Evolutionary conservation across 768 basidiomycete species (phyloP).

Genomic region (Lactarius indigo): DNA sequence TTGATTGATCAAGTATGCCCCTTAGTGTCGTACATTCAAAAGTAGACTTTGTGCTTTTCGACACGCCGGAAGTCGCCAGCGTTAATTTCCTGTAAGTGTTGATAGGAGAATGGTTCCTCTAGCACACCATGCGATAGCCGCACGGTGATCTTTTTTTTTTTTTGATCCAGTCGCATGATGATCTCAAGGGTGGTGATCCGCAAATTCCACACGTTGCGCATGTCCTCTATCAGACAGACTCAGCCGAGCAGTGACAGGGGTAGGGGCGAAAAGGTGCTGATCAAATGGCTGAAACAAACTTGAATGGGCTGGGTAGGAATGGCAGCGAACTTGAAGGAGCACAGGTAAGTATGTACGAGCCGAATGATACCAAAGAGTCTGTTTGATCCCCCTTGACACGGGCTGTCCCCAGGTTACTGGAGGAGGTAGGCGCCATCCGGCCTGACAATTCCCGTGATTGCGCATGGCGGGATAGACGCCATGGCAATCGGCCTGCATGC

Average conservation of each 20-base stretch:
- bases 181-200: constrained; percentile 85
- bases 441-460: constrained; percentile 76
- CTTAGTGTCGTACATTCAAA: background rate
- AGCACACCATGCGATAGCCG: constrained; percentile 60
- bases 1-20: background rate
- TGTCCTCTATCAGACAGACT: too few relatives aligned
- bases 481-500: constrained; percentile 82
- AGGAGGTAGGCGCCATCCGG: constrained; percentile 76
- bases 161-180: constrained; percentile 28
- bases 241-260: too few relatives aligned
- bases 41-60: background rate
- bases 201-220: constrained; percentile 63
- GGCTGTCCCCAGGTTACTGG: constrained; percentile 58
- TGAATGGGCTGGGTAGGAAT: constrained; percentile 30
- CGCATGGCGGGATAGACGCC: constrained; percentile 51
- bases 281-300: constrained; percentile 72
- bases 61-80: constrained; percentile 43
- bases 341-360: constrained; percentile 37
- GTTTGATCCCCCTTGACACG: background rate
- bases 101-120: constrained; percentile 35
- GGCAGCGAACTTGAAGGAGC: constrained; percentile 22
- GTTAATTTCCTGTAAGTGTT: constrained; percentile 44
- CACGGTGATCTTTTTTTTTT: constrained; percentile 27
- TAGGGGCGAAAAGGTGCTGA: constrained; percentile 40
- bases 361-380: background rate